Percentiles rank a stretch among this genome's conserved stretches.
phyloP scores from a whole-genome alignment of 176 grass and related monocot genomes.

The Rhynchospora pubera region DNA sequence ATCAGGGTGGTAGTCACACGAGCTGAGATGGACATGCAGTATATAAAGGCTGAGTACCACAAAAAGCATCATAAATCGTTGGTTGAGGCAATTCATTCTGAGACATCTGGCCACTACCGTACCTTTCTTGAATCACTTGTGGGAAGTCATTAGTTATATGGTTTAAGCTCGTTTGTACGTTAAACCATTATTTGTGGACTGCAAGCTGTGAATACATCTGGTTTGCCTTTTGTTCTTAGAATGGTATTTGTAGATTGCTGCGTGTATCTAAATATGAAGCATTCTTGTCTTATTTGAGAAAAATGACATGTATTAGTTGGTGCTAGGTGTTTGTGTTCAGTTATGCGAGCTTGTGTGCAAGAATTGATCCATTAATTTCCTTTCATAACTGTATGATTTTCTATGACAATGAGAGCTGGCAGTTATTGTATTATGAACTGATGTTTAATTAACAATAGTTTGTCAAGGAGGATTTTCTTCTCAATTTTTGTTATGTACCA shows the following conservation, averaged over 20 bases:
- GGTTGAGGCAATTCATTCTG: slow-evolving; percentile 65
- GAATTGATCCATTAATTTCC: background rate
- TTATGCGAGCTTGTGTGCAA: background rate
- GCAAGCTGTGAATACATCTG: background rate
- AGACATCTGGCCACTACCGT: slow-evolving; percentile 79
- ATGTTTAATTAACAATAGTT: background rate
- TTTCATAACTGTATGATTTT: background rate
- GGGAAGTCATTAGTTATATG: slow-evolving; percentile 53
- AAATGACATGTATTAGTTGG: background rate
- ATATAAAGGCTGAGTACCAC: slow-evolving; percentile 80
- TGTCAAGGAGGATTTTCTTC: background rate
- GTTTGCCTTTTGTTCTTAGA: background rate
- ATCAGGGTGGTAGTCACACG: slow-evolving; percentile 72
- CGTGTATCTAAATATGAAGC: background rate
- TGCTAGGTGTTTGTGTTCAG: background rate
- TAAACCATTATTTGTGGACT: background rate
- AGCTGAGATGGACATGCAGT: slow-evolving; percentile 97
- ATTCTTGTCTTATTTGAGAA: background rate
- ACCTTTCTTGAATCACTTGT: slow-evolving; percentile 86
- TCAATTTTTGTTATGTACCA: background rate
- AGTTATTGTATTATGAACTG: background rate
- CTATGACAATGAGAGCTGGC: background rate
- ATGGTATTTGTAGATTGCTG: slow-evolving; percentile 5
- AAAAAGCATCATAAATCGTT: slow-evolving; percentile 71
- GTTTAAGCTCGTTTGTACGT: background rate